phyloP scores from a whole-genome alignment of 2,329 filamentous ascomycete genomes.

The Pyricularia grisea region DNA sequence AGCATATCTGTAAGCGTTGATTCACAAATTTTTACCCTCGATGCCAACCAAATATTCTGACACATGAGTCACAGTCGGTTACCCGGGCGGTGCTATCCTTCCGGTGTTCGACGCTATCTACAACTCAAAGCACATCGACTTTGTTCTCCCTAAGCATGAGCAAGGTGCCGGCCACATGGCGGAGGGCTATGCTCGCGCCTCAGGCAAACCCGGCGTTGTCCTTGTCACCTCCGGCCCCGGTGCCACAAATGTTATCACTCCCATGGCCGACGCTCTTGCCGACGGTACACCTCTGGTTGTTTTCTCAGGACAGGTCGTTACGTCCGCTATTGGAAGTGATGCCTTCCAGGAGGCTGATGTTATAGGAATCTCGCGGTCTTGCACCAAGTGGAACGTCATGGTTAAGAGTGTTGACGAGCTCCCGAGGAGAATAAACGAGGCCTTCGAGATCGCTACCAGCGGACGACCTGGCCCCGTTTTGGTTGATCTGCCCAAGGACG shows the following conservation, averaged over 20 bases:
- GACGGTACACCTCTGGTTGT: slow-evolving; percentile 96
- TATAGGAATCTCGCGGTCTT: slow-evolving; percentile 84
- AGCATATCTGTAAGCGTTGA: slow-evolving; percentile 77
- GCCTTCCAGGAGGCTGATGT: slow-evolving; percentile 97
- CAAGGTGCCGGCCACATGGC: slow-evolving; percentile 99
- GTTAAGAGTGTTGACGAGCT: slow-evolving; percentile 92
- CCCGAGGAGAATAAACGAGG: slow-evolving; percentile 89
- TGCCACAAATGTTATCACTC: slow-evolving; percentile 92
- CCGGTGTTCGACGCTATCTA: slow-evolving; percentile 98
- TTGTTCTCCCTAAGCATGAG: slow-evolving; percentile 90
- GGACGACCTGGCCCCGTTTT: slow-evolving; percentile 90
- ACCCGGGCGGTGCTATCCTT: slow-evolving; percentile 91
- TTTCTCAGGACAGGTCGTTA: slow-evolving; percentile 88
- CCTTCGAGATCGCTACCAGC: slow-evolving; percentile 94
- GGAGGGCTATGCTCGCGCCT: slow-evolving; percentile 89
- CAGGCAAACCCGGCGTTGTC: slow-evolving; percentile 89
- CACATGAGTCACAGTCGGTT: slow-evolving; percentile 50
- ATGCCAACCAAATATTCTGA: background rate
- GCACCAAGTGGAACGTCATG: slow-evolving; percentile 99
- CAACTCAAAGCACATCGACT: slow-evolving; percentile 94
- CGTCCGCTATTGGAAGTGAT: slow-evolving; percentile 83
- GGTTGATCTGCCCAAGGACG: slow-evolving; percentile 93
- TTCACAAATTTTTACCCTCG: background rate
- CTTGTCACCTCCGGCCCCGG: slow-evolving; percentile 94
- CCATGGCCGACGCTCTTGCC: slow-evolving; percentile 90